Base-by-base conservation (phyloP, 2,329 filamentous ascomycete species). In the Mariannaea sp. region DNA sequence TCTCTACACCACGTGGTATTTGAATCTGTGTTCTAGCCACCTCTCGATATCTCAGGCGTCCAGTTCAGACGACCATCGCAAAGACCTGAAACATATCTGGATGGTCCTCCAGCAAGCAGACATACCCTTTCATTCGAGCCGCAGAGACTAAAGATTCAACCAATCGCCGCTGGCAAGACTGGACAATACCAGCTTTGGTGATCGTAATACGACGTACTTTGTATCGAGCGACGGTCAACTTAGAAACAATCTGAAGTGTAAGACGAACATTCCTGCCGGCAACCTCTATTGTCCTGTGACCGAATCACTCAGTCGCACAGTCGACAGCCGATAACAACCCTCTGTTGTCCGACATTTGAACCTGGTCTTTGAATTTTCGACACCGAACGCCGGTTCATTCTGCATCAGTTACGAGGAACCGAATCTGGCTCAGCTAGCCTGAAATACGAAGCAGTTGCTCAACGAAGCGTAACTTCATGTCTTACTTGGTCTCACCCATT, bases 331-430 rank as follows among this genome's bases (percentile, higher is more conserved):
- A 41, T 20, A 22, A 19, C 16, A 19, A 22, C 16, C 7, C 10
- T 27, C 20, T 38, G 27, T 32, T 47, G 24, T 8, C 13, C 22
- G 7, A 29, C 41, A n/a, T 2, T 12, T 29, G 14, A 14, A 38
- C 36, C n/a, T 14, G n/a, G 14, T 19, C 32, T 29, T 27, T 5
- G 16, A 12, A 17, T 14, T 30, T 43, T n/a, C 27, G 24, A 26
- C 45, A n/a, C 26, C 16, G 14, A 29, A 33, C 27, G 14, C 19
- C 32, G 45, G 24, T 46, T 20, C 45, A 24, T 47, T 36, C 22
- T 52, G 20, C 42, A 40, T 48, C 39, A 42, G 42, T 22, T 22
- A 24, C 32, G 19, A 46, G 46, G 13, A 40, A 50, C 29, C 12
- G 6, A 39, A 20, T 39, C 26, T 35, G 39, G 35, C 16, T 32